Base-by-base conservation (phyloP, 177 flowering plant genomes). In the Vitis hybrid region DNA sequence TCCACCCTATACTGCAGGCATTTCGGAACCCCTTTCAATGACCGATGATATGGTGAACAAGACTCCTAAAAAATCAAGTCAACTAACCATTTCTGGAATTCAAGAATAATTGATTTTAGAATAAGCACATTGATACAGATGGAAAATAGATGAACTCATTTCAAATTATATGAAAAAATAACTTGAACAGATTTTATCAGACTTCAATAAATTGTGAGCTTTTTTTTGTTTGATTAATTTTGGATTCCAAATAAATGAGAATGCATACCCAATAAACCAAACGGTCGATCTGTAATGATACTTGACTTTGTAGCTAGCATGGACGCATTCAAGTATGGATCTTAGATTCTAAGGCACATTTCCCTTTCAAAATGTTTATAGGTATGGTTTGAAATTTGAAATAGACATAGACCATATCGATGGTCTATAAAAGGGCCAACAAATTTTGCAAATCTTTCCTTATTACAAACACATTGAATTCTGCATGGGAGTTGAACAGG, bases 401-500 rank as follows among this genome's bases (percentile, higher is more conserved):
- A 2, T 6, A 24, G 35, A 13, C 10, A 32, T 27, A 3, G 30
- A 27, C 30, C 30, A 27, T 27, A 27, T 60, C 10, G 62, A 50
- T 50, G 68, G 74, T 52, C 65, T 65, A 60, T 54, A 19, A 72
- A 72, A 65, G 66, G 70, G 57, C 74, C 69, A 72, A 56, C 59
- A 58, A 58, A 50, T 58, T 71, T 71, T 52, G 50, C 72, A 69
- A 50, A 32, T 59, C 62, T 69, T 60, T 51, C 15, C 18, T 46
- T 60, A 21, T 55, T 55, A 52, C 59, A 18, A 21, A 8, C 65
- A 50, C 60, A 67, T 70, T 62, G 48, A 70, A 62, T 62, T 15
- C 46, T 56, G 70, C 70, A 67, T 56, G n/a, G 49, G 48, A 66
- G 64, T 52, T 51, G 15, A 0, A 35, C 46, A 5, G 46, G 7